Conservation (phyloP, 805 yeast species). For the Metschnikowia matae region DNA sequence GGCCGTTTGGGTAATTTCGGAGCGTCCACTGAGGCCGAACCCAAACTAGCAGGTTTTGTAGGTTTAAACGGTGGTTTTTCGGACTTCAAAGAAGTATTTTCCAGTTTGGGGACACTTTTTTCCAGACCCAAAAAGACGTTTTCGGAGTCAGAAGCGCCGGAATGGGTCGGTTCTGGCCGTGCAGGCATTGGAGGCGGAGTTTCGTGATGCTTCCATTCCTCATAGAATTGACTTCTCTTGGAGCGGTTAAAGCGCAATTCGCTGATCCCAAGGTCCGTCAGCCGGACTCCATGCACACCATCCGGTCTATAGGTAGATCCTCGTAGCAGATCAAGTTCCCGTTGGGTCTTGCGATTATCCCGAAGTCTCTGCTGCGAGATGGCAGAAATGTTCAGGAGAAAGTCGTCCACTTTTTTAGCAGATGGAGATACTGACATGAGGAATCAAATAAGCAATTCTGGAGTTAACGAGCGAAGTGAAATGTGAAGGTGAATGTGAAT, state of each 20-base stretch:
- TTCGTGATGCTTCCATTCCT: constrained; percentile 11
- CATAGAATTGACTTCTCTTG: constrained; percentile 5
- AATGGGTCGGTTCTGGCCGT: not conserved
- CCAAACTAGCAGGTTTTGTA: not conserved
- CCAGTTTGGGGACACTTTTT: too few species aligned
- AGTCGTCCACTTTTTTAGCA: constrained; percentile 34
- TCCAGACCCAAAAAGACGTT: too few species aligned
- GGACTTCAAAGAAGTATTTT: not conserved
- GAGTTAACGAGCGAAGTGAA: not conserved
- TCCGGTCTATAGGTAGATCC: constrained; percentile 6
- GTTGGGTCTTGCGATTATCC: constrained; percentile 34
- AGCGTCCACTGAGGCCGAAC: not conserved
- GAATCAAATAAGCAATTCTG: not conserved
- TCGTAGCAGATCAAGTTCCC: constrained; percentile 28
- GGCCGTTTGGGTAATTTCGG: constrained; percentile 1
- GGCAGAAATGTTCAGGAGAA: constrained; percentile 32
- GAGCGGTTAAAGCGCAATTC: constrained; percentile 19
- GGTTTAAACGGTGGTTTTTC: not conserved
- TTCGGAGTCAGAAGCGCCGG: too few species aligned
- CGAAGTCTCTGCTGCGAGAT: constrained; percentile 32
- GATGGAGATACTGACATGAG: constrained; percentile 24
- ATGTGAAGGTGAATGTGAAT: too few species aligned
- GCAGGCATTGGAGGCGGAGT: constrained; percentile 16
- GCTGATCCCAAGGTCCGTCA: constrained; percentile 9
- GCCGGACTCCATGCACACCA: not conserved